phyloP scores from a whole-genome alignment of 1,139 yeast species.

The Blastobotrys elegans region DNA sequence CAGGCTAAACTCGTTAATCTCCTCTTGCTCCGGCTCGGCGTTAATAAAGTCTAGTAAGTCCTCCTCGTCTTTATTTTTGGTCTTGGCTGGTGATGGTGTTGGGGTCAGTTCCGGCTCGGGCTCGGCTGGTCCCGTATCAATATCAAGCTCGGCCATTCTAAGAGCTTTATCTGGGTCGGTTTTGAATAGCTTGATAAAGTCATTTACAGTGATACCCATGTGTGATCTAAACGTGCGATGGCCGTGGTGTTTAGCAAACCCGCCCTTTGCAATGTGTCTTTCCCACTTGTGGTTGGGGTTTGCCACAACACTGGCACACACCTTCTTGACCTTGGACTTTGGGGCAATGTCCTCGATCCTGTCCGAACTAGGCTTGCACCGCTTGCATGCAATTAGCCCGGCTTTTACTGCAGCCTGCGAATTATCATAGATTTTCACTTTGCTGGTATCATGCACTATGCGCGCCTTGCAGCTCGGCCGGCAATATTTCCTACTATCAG shows the following conservation, averaged over 20 bases:
- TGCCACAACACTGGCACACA: slow-evolving; percentile 3
- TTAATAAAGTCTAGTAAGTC: not conserved
- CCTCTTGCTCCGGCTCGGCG: not conserved
- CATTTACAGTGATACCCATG: slow-evolving; percentile 15
- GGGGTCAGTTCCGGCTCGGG: not conserved
- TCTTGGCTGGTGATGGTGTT: not conserved
- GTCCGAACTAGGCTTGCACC: slow-evolving; percentile 18
- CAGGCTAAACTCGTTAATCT: not conserved
- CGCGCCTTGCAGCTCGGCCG: slow-evolving; percentile 21
- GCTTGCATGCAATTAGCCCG: slow-evolving; percentile 17
- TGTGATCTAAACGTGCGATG: slow-evolving; percentile 18
- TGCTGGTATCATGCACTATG: not conserved
- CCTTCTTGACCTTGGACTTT: slow-evolving; percentile 4
- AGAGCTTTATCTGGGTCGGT: not conserved
- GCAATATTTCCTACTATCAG: slow-evolving; percentile 12
- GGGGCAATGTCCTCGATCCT: slow-evolving; percentile 6
- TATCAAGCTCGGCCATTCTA: not conserved
- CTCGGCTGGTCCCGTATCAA: not conserved
- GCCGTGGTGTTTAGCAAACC: slow-evolving; percentile 17
- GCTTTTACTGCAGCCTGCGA: slow-evolving; percentile 10
- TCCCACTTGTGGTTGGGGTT: slow-evolving; percentile 7
- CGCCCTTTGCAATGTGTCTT: slow-evolving; percentile 7
- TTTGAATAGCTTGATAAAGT: slow-evolving; percentile 1
- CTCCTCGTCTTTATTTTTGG: not conserved
- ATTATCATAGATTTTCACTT: slow-evolving; percentile 5